Evolutionary conservation across 306 rosid species (phyloP).

Genomic region (Prinsepia uniflora): DNA sequence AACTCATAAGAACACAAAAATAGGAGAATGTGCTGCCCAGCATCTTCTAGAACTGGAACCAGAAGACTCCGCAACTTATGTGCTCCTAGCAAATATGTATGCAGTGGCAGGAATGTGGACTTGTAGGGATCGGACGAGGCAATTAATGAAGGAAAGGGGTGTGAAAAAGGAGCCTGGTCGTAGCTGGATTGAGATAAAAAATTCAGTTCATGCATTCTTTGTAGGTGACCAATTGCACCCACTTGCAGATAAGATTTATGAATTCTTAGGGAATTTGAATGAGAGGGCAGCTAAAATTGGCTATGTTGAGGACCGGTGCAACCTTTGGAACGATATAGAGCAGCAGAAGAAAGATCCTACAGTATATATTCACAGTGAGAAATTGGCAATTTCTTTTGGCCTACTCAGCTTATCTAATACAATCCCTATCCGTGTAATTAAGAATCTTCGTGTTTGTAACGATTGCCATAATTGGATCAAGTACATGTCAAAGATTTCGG

Average conservation of each 20-base stretch:
- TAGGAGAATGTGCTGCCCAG: slow-evolving; percentile 79
- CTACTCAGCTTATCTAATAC: slow-evolving; percentile 49
- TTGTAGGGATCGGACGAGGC: slow-evolving; percentile 67
- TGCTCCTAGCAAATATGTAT: slow-evolving; percentile 75
- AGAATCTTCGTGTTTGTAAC: slow-evolving; percentile 79
- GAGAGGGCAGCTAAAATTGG: slow-evolving; percentile 51
- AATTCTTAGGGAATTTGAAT: slow-evolving; percentile 46
- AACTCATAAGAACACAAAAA: slow-evolving; percentile 57
- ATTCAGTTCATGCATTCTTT: slow-evolving; percentile 65
- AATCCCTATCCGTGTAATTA: slow-evolving; percentile 57
- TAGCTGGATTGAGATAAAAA: slow-evolving; percentile 77
- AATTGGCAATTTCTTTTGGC: slow-evolving; percentile 77
- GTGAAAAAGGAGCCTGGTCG: slow-evolving; percentile 89
- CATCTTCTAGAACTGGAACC: slow-evolving; percentile 80
- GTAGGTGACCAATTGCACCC: slow-evolving; percentile 79
- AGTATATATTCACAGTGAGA: slow-evolving; percentile 65
- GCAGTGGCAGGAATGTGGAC: slow-evolving; percentile 76
- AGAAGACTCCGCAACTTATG: slow-evolving; percentile 83
- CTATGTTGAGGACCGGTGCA: slow-evolving; percentile 42
- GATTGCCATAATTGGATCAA: slow-evolving; percentile 92
- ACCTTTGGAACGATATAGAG: slow-evolving; percentile 59
- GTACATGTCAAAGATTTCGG: slow-evolving; percentile 52
- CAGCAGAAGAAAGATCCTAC: slow-evolving; percentile 49
- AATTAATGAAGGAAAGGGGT: slow-evolving; percentile 71
- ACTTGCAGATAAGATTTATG: slow-evolving; percentile 48